Percentiles rank a stretch among this genome's conserved stretches.
These are phyloP conservation scores for Prunus dulcis DNA, from an alignment of 306 rosid genomes.

Conservation along the genomic window DNA sequence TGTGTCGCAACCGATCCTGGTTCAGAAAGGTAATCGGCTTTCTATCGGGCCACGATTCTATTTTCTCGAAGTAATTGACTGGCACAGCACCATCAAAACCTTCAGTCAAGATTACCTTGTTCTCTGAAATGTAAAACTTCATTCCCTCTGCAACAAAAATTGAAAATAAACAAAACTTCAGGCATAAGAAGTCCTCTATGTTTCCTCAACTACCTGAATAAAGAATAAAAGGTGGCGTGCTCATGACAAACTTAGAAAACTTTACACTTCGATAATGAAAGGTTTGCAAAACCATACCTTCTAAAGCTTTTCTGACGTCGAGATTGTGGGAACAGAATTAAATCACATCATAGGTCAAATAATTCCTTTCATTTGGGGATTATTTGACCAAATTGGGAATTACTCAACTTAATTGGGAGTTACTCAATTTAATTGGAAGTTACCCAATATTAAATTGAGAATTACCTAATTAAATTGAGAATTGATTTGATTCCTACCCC, in stretches of 20 bases:
- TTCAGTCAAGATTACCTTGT: constrained; percentile 82
- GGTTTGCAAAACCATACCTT: constrained; percentile 43
- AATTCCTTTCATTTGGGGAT: no score
- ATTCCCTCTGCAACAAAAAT: constrained; percentile 62
- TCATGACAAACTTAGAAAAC: not conserved
- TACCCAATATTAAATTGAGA: no score
- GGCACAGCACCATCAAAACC: constrained; percentile 82
- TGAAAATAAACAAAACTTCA: not conserved
- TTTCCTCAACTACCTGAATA: not conserved
- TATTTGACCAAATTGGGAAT: no score
- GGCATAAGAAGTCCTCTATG: not conserved
- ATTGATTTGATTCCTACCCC: no score
- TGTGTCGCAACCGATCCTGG: not conserved
- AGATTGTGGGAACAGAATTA: not conserved
- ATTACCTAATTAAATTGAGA: no score
- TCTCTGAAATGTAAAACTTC: constrained; percentile 89
- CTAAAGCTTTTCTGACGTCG: constrained; percentile 69
- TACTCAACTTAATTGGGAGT: no score
- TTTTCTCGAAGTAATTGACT: constrained; percentile 62
- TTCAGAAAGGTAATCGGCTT: constrained; percentile 51
- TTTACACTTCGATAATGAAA: not conserved
- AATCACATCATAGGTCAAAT: no score
- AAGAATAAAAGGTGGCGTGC: not conserved
- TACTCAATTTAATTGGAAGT: no score
- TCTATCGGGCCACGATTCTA: constrained; percentile 77